Evolutionary conservation across 2,329 filamentous ascomycete genomes (phyloP).

Genomic region (Zopfia rhizophila): DNA sequence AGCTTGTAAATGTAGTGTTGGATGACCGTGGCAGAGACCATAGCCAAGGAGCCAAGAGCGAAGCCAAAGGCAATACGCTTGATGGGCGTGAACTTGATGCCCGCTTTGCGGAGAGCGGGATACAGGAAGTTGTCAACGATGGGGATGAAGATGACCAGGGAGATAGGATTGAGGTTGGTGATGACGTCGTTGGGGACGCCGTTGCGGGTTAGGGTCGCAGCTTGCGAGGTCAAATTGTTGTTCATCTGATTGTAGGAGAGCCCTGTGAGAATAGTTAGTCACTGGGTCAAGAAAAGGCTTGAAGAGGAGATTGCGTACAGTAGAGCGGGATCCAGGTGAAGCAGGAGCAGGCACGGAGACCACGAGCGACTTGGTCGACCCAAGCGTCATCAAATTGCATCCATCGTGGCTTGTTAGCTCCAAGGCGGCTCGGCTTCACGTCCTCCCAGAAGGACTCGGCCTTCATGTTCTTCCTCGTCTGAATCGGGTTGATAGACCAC

Average conservation of each 20-base stretch:
- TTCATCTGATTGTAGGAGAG: slow-evolving; percentile 65
- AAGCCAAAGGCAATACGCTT: slow-evolving; percentile 65
- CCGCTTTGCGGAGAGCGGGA: slow-evolving; percentile 58
- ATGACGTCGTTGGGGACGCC: slow-evolving; percentile 67
- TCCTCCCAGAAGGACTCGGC: slow-evolving; percentile 71
- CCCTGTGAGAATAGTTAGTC: slow-evolving; percentile 25
- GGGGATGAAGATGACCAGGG: slow-evolving; percentile 65
- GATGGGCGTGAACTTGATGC: slow-evolving; percentile 63
- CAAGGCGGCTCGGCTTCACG: slow-evolving; percentile 73
- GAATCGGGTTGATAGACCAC: slow-evolving; percentile 69
- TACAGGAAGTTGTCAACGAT: slow-evolving; percentile 65
- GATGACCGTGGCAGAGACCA: slow-evolving; percentile 62
- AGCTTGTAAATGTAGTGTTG: slow-evolving; percentile 72
- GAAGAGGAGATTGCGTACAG: slow-evolving; percentile 33
- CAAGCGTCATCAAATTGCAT: slow-evolving; percentile 87
- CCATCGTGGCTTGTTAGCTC: slow-evolving; percentile 70
- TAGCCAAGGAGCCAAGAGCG: slow-evolving; percentile 57
- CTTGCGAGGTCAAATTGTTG: slow-evolving; percentile 66
- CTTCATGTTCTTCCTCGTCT: slow-evolving; percentile 68
- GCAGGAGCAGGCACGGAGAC: slow-evolving; percentile 51
- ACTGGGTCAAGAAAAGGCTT: neutral
- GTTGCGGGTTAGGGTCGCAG: slow-evolving; percentile 62
- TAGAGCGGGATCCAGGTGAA: slow-evolving; percentile 65
- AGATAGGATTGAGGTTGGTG: slow-evolving; percentile 64
- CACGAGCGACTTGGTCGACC: slow-evolving; percentile 68